Evolutionary conservation across 345 rosid species (phyloP).

Genomic region (Citrus inodora): DNA sequence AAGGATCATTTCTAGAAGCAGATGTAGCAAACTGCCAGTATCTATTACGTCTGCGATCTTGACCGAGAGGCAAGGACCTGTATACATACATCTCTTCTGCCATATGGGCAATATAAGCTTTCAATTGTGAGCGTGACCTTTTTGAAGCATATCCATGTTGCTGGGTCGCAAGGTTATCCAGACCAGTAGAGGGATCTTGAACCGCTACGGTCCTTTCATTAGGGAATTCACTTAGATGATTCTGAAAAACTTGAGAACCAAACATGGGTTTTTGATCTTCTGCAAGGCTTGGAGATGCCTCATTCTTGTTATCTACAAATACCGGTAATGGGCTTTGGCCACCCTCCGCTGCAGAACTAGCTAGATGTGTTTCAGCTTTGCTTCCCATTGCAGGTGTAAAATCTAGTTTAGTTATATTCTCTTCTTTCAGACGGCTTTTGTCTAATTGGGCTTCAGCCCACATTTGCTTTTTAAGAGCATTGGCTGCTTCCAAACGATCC

Average conservation of each 20-base stretch:
- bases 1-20: constrained; percentile 84
- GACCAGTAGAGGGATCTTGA: constrained; percentile 50
- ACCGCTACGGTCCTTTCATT: constrained; percentile 38
- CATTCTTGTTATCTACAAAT: constrained; percentile 31
- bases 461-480: constrained; percentile 96
- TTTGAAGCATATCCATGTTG: constrained; percentile 75
- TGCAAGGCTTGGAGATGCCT: constrained; percentile 49
- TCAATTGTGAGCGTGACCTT: constrained; percentile 81
- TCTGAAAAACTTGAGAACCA: constrained; percentile 42
- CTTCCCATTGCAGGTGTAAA: constrained; percentile 37
- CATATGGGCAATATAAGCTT: constrained; percentile 81
- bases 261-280: constrained; percentile 52
- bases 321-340: constrained; percentile 45
- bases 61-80: constrained; percentile 98
- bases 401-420: constrained; percentile 51
- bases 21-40: constrained; percentile 97
- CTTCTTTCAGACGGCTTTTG: constrained; percentile 81
- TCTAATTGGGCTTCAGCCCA: constrained; percentile 97
- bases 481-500: constrained; percentile 99
- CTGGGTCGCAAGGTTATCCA: constrained; percentile 50
- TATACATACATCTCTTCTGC: constrained; percentile 94
- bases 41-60: constrained; percentile 92
- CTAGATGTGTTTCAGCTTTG: constrained; percentile 50
- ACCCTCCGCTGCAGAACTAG: constrained; percentile 33
- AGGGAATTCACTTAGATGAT: constrained; percentile 36